Evolutionary conservation across 768 basidiomycete genomes (phyloP), one percentile per base, ranked within the genome.

Genomic region (Gelatoporia subvermispora): DNA sequence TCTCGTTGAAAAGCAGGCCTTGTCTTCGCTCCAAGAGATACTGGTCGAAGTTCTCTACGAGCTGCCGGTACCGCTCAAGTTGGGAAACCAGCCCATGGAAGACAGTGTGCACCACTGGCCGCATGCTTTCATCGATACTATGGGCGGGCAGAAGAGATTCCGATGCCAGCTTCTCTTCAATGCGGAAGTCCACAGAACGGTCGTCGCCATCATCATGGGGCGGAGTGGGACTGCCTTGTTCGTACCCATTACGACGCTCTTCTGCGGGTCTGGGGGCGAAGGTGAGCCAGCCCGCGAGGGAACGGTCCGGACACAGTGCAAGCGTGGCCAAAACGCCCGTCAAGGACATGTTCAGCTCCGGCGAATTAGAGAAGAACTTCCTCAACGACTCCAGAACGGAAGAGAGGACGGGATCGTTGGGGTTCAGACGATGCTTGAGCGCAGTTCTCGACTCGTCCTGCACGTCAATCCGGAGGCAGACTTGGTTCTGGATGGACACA

Each of bases 1-100:
- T 93, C 68, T 96, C 93, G 3, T 87, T 86, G 65, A 95, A 96
- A 16, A 95, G 68, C 8, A 98, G 73, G 2, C 93, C 94, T 60
- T 86, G 87, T 16, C 95, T 78, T 31, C 95, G 79, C 66, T 98
- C 91, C 2, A 81, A 65, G 2, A 98, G 78, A 59, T 81, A 89
- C 60, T 77, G 78, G 69, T 97, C 93, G 60, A 97, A 96, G 40
- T 84, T 71, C 18, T 84, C 76, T 23, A 95, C 82, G 17, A 75
- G 63, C 35, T 77, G 72, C 7, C 92, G 84, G 68, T 93, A 93
- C 39, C 78, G 74, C 57, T 92, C 87, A 8, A 97, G 76, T 56
- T 93, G 89, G 16, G 77, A 73, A 37, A 92, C 83, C 3, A 96
- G 80, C 10, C 85, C 82, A 22, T 87, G 81, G 53, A 94, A 78